Base-by-base conservation (phyloP, 805 yeast genomes). In the Metschnikowia sp. region DNA sequence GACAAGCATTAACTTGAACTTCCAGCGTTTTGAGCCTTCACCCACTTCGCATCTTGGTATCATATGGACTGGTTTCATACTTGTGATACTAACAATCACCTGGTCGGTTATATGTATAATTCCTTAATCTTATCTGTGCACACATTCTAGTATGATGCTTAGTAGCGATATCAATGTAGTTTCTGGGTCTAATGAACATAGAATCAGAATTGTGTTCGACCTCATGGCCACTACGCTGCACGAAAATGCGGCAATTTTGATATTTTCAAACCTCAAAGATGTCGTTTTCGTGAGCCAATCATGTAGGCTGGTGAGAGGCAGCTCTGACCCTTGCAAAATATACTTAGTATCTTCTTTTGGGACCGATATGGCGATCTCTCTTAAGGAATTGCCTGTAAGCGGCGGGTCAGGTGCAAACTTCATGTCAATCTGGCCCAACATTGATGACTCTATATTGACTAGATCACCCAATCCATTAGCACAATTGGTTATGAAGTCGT, bases 1-100 rank as follows among this genome's bases (percentile, higher is more conserved):
- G 59, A 51, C 66, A 10, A 65, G 74, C 53, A 62, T 72, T 33
- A 65, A 65, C 51, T 55, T 72, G 37, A 61, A 58, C 46, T 62
- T 63, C 42, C 67, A 61, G 50, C 58, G 75, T 34, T 63, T 63
- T 42, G 50, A 57, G 28, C 52, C 54, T 1, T 56, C 69, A 3
- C 72, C 73, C 2, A 36, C 52, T 10, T 50, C 56, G 15, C 69
- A 64, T 46, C 39, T 57, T 9, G 47, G 56, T 29, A 47, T 63
- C 36, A 49, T 63, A 5, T 64, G 67, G 68, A 48, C 59, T 12
- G 63, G 63, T 3, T 57, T 62, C 36, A 38, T 53, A 3, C 53
- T 60, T 33, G 65, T 61, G 42, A 49, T 51, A n/a, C 43, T 47
- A n/a, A 55, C 64, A 31, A 47, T 60, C 39, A 31, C 56, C n/a